Percentiles rank a stretch among this genome's conserved stretches.
phyloP scores from a whole-genome alignment of 352 stramenopile genomes.

The Phytopythium kandeliae region DNA sequence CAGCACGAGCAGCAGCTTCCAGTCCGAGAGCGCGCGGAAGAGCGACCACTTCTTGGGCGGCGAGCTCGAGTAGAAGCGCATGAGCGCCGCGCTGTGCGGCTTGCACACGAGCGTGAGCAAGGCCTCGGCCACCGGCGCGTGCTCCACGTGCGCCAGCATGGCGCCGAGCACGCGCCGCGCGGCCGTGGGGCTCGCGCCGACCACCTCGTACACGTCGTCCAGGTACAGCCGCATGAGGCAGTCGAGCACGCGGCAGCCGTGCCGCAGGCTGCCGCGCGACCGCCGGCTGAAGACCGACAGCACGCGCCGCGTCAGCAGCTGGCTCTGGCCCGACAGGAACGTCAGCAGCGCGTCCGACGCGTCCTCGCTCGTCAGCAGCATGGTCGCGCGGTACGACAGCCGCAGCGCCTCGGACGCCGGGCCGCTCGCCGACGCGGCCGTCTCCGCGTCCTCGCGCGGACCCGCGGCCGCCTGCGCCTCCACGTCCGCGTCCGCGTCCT shows the following conservation, averaged over 20 bases:
- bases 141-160: slow-evolving; percentile 78
- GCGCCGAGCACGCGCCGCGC: slow-evolving; percentile 77
- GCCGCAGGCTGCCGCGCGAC: slow-evolving; percentile 71
- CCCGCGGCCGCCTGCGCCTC: slow-evolving; percentile 13
- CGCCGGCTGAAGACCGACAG: slow-evolving; percentile 76
- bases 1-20: slow-evolving; percentile 84
- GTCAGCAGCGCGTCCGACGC: slow-evolving; percentile 68
- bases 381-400: slow-evolving; percentile 80
- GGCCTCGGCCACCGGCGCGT: slow-evolving; percentile 79
- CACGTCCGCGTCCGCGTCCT: no score
- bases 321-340: slow-evolving; percentile 78
- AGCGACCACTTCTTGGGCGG: slow-evolving; percentile 86
- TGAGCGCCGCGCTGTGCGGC: slow-evolving; percentile 63
- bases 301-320: slow-evolving; percentile 70
- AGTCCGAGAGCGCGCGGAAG: slow-evolving; percentile 81
- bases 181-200: slow-evolving; percentile 54
- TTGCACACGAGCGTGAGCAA: slow-evolving; percentile 87
- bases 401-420: slow-evolving; percentile 61
- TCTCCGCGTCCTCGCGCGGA: slow-evolving; percentile 15
- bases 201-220: slow-evolving; percentile 85
- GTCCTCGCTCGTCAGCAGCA: slow-evolving; percentile 87
- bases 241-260: slow-evolving; percentile 86
- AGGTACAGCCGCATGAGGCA: slow-evolving; percentile 79
- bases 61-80: slow-evolving; percentile 63
- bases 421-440: slow-evolving; percentile 13